Base-by-base conservation (phyloP, 208 protist species). In the Acanthamoeba quina region DNA sequence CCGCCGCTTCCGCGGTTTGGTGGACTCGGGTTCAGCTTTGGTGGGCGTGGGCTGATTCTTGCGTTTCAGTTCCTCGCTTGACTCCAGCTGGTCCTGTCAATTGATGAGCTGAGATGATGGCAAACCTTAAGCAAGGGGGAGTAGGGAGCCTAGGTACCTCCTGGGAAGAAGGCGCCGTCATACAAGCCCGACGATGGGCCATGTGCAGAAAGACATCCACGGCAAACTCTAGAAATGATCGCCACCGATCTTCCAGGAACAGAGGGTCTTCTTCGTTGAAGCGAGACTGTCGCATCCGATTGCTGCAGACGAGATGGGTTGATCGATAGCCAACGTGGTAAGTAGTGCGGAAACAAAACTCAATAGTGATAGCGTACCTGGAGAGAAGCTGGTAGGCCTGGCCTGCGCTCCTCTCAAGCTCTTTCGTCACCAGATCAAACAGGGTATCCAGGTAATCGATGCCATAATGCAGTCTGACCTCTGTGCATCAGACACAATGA, bases 181-280 rank as follows among this genome's bases (percentile, higher is more conserved):
- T 17, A 6, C 64, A 72, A 26, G 64, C 64, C 1, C 64, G 64
- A 19, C 64, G 64, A 72, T 72, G 64, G 4, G 64, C 31, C 64
- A 37, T 72, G 64, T 72, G 64, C 2, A 72, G 64, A 24, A 72
- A 72, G 64, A 72, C 64, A 37, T 72, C 64, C 64, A 82, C 72
- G 1, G 72, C 29, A 52, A 82, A 82, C 44, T 82, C 72, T 7
- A 82, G 52, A 21, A 82, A 82, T 6, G 72, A 44, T 9, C 72
- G 31, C 72, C 72, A 82, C 24, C 72, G 72, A 26, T 82, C 72
- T 17, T 82, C 72, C 21, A 82, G 41, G 37, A 21, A 82, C 13
- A 82, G 72, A 44, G 72, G 72, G 21, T 82, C 72, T 21, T 82
- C 72, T 54, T 82, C 72, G 31, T 82, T 82, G 72, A 82, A 82